phyloP scores from a whole-genome alignment of 2,329 filamentous ascomycete genomes.

The Diplocarpon rosae region DNA sequence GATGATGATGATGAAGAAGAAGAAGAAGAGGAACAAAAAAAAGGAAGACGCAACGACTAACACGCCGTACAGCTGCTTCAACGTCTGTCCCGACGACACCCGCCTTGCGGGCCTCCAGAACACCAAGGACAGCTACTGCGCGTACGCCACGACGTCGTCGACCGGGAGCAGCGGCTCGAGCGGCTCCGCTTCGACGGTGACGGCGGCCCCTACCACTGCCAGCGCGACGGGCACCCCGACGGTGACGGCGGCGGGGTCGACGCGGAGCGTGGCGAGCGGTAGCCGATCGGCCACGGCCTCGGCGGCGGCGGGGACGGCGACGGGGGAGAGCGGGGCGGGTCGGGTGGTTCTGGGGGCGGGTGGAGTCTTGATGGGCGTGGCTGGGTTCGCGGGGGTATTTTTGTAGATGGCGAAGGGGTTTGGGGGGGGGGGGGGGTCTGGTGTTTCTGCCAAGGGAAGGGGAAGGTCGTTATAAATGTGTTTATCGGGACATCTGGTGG shows the following conservation, averaged over 20 bases:
- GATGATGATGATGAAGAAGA: too few relatives aligned
- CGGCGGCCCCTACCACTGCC: neutral
- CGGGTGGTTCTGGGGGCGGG: slow-evolving; percentile 14
- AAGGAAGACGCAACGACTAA: too few relatives aligned
- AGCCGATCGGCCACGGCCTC: slow-evolving; percentile 1
- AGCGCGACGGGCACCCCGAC: neutral
- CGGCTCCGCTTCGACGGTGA: slow-evolving; percentile 7
- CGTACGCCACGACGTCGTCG: slow-evolving; percentile 13
- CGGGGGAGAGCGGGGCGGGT: slow-evolving; percentile 11
- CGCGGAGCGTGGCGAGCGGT: too few relatives aligned
- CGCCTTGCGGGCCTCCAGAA: slow-evolving; percentile 15
- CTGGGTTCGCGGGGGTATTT: slow-evolving; percentile 17
- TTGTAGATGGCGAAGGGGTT: slow-evolving; percentile 13
- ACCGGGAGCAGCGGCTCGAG: slow-evolving; percentile 14
- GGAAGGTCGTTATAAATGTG: neutral
- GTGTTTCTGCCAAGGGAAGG: neutral
- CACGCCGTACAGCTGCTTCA: slow-evolving; percentile 37
- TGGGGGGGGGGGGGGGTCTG: neutral
- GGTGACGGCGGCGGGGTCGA: neutral
- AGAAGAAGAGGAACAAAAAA: too few relatives aligned
- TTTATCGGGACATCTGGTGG: too few relatives aligned
- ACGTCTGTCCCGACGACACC: slow-evolving; percentile 46
- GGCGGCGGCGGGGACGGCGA: slow-evolving; percentile 7
- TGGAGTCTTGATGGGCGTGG: slow-evolving; percentile 12
- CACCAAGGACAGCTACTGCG: slow-evolving; percentile 20